Evolutionary conservation across 495 filamentous ascomycete genomes (phyloP).

Genomic region (Glarea lozoyensis): DNA sequence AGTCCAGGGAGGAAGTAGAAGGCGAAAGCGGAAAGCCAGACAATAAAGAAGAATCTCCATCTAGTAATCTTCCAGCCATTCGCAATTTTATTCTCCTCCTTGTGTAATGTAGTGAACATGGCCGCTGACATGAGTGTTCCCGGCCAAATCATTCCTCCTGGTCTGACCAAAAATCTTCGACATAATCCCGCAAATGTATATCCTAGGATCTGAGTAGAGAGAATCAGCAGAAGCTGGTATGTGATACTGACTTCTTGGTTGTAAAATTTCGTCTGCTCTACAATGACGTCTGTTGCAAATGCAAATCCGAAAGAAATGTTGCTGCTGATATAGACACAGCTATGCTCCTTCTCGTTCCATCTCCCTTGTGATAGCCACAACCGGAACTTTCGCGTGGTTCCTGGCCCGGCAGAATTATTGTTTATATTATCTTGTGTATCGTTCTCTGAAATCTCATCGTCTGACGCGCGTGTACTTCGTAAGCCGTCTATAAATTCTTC

Average conservation of each 20-base stretch:
- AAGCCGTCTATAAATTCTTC: conserved; percentile 51
- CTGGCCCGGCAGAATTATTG: neutral
- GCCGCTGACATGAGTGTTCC: conserved; percentile 79
- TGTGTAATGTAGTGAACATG: conserved; percentile 80
- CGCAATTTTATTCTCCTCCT: conserved; percentile 66
- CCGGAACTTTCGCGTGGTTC: conserved; percentile 30
- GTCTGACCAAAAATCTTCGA: conserved; percentile 69
- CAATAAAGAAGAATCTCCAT: conserved; percentile 72
- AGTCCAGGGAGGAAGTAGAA: conserved; percentile 88
- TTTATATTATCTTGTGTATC: neutral
- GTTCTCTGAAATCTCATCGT: conserved; percentile 2
- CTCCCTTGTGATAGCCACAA: conserved; percentile 70
- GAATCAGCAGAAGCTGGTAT: conserved; percentile 73
- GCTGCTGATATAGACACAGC: conserved; percentile 79
- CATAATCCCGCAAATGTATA: conserved; percentile 77
- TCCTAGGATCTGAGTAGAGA: conserved; percentile 78
- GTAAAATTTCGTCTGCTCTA: conserved; percentile 82
- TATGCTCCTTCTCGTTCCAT: conserved; percentile 85
- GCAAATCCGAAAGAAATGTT: conserved; percentile 89
- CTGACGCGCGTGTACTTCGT: conserved; percentile 21
- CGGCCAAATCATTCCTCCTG: conserved; percentile 89
- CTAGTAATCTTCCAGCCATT: conserved; percentile 79
- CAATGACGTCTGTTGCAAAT: conserved; percentile 77
- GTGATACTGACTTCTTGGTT: conserved; percentile 61
- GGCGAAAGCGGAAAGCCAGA: conserved; percentile 53